Evolutionary conservation across 2,329 filamentous ascomycete species (phyloP), one percentile per base, ranked within the genome.

Genomic region (Stemphylium lycopersici): DNA sequence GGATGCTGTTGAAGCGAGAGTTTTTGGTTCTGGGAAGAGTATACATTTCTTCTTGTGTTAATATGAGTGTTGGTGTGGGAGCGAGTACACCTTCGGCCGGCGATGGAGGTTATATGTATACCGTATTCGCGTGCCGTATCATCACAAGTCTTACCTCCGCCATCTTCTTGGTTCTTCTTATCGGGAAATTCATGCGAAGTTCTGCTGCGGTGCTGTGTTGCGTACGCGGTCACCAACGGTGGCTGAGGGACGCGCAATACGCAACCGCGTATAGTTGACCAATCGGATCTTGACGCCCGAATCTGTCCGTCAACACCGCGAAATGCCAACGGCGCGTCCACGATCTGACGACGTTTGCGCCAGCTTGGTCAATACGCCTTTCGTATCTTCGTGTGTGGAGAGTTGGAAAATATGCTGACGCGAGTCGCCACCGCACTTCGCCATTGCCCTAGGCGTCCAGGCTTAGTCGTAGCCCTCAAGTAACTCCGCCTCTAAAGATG

Each of bases 221-320:
- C 29, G 33, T 45, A 34, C 16, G 16, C 24, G 7, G 24, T 29
- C 32, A 45, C 45, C 12, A 29, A 53, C 24, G 29, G 50, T 49
- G 50, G 50, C 50, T 49, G 45, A 43, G n/a, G 45, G 20, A 22
- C 32, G 42, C 42, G 32, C 32, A 22, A 39, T 43, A 31, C 38
- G 50, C 33, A 31, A 38, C 38, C 38, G 15, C 45, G 32, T 53
- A 39, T 36, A 48, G 15, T 24, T 38, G 42, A 20, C 50, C 44
- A 53, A 53, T 53, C 45, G 38, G 45, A 49, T 11, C 18, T 3
- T 10, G 15, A 40, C 50, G 33, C 24, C 34, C 22, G 26, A 31
- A 41, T 42, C n/a, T 22, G 24, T 22, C 32, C 37, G 40, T 43
- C 38, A 6, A 15, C 45, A 16, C 6, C 22, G 13, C 16, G n/a